Conservation (phyloP, 305 asterid species). For the Monarda citriodora region DNA sequence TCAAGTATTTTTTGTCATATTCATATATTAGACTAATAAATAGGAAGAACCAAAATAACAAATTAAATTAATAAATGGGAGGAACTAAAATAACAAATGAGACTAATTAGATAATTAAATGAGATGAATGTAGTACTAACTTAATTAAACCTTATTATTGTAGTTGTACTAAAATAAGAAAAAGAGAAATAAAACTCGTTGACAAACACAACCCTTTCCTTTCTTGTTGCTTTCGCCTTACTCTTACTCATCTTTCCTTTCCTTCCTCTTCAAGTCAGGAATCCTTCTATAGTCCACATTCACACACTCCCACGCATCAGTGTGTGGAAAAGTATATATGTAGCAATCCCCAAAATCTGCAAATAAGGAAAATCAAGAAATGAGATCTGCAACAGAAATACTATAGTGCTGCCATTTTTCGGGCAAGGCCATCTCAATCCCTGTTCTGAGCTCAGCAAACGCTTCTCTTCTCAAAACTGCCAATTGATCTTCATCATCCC, state of each 20-base stretch:
- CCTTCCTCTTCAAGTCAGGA: neutral
- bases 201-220: too few species aligned
- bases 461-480: conserved; percentile 39
- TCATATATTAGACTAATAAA: too few species aligned
- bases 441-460: conserved; percentile 65
- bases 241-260: neutral
- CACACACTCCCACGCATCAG: neutral
- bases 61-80: too few species aligned
- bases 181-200: neutral
- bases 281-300: neutral
- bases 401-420: conserved; percentile 70
- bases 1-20: too few species aligned
- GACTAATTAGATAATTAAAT: too few species aligned
- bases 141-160: neutral
- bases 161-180: too few species aligned
- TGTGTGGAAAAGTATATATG: conserved; percentile 1
- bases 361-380: conserved; percentile 4
- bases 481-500: conserved; percentile 56
- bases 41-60: too few species aligned
- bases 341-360: too few species aligned
- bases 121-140: too few species aligned
- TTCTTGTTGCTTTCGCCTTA: neutral
- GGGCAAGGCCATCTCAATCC: conserved; percentile 87
- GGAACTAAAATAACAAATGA: too few species aligned
- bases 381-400: conserved; percentile 56